phyloP scores from a whole-genome alignment of 2,329 filamentous ascomycete genomes.

The Dactylellina leptospora region DNA sequence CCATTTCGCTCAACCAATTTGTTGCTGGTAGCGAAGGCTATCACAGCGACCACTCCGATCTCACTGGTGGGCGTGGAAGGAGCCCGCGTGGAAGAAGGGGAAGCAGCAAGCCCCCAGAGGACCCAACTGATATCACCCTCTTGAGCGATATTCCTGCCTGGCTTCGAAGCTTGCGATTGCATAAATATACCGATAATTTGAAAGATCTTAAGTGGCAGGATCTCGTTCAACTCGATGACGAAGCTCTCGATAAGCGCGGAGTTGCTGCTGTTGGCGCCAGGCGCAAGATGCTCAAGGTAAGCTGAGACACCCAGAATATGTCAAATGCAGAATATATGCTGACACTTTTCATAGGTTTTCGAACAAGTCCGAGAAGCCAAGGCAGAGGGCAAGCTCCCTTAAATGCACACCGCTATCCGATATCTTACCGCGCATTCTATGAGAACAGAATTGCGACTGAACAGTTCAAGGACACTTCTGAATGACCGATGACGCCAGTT shows the following conservation, averaged over 20 bases:
- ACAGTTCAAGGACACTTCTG: background rate
- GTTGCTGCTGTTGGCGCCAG: slow-evolving; percentile 94
- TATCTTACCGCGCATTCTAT: background rate
- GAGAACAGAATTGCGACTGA: background rate
- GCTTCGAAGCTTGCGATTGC: slow-evolving; percentile 90
- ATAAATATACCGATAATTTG: slow-evolving; percentile 98
- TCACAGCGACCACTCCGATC: slow-evolving; percentile 90
- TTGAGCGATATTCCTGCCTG: slow-evolving; percentile 95
- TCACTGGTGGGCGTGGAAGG: slow-evolving; percentile 75
- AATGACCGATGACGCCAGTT: slow-evolving; percentile 11
- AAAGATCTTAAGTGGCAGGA: slow-evolving; percentile 98
- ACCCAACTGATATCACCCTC: slow-evolving; percentile 88
- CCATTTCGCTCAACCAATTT: slow-evolving; percentile 49
- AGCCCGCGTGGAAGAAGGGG: slow-evolving; percentile 91
- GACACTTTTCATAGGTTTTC: slow-evolving; percentile 71
- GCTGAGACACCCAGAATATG: slow-evolving; percentile 53
- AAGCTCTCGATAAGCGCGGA: slow-evolving; percentile 87
- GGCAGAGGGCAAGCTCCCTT: slow-evolving; percentile 73
- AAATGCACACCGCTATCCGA: background rate
- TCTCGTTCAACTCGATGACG: slow-evolving; percentile 88
- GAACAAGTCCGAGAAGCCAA: slow-evolving; percentile 90
- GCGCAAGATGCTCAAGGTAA: slow-evolving; percentile 95
- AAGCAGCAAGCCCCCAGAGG: slow-evolving; percentile 96
- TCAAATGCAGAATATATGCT: slow-evolving; percentile 16
- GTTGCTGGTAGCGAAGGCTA: slow-evolving; percentile 76